These are phyloP conservation scores for Rhodocollybia butyracea DNA, from an alignment of 768 basidiomycete species.

Conservation along the genomic window DNA sequence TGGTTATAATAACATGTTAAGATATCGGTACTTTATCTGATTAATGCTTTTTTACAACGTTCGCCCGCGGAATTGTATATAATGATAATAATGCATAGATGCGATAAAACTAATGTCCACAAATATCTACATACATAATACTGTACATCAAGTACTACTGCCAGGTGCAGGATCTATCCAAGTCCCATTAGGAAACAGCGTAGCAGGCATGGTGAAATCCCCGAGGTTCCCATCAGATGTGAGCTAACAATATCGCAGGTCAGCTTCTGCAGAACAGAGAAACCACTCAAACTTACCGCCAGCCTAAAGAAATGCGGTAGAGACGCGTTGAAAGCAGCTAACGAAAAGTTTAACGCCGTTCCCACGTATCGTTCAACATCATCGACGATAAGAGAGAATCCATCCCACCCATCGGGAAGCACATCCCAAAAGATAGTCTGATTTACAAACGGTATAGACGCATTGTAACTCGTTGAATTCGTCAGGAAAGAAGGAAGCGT, in stretches of 20 bases:
- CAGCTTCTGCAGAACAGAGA: conserved; percentile 1
- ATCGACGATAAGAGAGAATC: conserved; percentile 78
- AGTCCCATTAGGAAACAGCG: conserved; percentile 75
- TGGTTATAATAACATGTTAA: conserved; percentile 7
- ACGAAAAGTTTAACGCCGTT: conserved; percentile 62
- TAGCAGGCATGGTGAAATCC: conserved; percentile 80
- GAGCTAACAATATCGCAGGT: conserved; percentile 34
- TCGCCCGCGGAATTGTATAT: not conserved
- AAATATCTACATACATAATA: not conserved
- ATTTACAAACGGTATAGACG: conserved; percentile 47
- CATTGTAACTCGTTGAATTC: conserved; percentile 65
- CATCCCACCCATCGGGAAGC: conserved; percentile 61
- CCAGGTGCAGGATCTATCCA: conserved; percentile 75
- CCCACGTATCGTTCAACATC: conserved; percentile 83
- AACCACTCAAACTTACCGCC: conserved; percentile 50
- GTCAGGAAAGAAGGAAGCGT: conserved; percentile 70
- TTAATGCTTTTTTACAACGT: not conserved
- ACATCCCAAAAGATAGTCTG: conserved; percentile 58
- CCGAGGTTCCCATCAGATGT: conserved; percentile 45
- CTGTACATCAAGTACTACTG: conserved; percentile 34
- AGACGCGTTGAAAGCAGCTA: conserved; percentile 55
- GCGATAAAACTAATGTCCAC: too few species aligned
- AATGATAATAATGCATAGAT: not conserved
- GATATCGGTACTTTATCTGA: not conserved
- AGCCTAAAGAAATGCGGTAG: conserved; percentile 78